These are phyloP conservation scores for Cardamine chenopodiifolia DNA, from an alignment of 345 rosid species.

Conservation along the genomic window DNA sequence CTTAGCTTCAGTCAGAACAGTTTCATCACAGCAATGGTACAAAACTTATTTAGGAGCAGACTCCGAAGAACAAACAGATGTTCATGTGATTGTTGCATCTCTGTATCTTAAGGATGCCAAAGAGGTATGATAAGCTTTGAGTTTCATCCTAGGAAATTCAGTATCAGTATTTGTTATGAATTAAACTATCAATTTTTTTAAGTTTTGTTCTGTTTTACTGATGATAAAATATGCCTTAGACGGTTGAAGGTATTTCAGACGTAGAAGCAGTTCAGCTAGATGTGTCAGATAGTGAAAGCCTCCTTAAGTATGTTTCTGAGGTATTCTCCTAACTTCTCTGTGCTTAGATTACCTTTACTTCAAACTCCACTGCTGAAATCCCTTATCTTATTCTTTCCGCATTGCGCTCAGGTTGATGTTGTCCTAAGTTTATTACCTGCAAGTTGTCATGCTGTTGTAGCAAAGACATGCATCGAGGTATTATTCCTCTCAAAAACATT, in stretches of 20 bases:
- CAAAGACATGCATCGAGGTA: constrained; percentile 88
- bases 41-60: constrained; percentile 47
- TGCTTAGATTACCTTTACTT: neutral
- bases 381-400: constrained; percentile 1
- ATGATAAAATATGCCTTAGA: constrained; percentile 47
- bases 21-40: constrained; percentile 50
- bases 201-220: constrained; percentile 22
- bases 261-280: constrained; percentile 76
- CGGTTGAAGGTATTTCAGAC: constrained; percentile 73
- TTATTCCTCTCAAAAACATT: neutral
- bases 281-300: constrained; percentile 68
- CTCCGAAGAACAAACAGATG: constrained; percentile 49
- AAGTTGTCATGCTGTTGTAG: constrained; percentile 66
- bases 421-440: constrained; percentile 86
- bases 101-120: constrained; percentile 88
- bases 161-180: neutral
- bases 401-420: constrained; percentile 71
- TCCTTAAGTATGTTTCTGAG: constrained; percentile 68
- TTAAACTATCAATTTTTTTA: constrained; percentile 1
- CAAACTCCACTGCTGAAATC: neutral
- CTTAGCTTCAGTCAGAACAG: constrained; percentile 62
- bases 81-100: constrained; percentile 83
- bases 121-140: constrained; percentile 57
- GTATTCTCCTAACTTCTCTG: constrained; percentile 43
- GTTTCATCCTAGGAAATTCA: neutral